Conservation (phyloP, 2,329 filamentous ascomycete species). For the Tympanopsis confertula region DNA sequence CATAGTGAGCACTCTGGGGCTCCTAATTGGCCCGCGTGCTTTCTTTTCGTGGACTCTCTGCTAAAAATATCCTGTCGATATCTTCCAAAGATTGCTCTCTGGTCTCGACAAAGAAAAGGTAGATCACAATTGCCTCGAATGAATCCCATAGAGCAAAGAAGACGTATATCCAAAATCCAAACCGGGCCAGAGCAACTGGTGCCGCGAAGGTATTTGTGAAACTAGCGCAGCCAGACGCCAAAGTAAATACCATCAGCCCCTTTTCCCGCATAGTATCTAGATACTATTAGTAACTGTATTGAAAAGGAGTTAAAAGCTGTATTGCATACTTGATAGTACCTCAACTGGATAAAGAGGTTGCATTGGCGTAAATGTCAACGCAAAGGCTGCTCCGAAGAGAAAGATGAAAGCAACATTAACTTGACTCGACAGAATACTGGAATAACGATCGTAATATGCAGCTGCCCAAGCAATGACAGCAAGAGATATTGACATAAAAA, state of each 20-base stretch:
- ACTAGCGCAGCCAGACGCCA: no score
- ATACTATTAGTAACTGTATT: no score
- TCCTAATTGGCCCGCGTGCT: no score
- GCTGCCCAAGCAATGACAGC: not conserved
- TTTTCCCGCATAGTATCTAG: no score
- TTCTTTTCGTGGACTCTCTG: conserved; percentile 19
- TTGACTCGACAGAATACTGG: conserved; percentile 8
- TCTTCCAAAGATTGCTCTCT: conserved; percentile 19
- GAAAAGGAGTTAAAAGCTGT: no score
- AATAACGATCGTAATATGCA: not conserved
- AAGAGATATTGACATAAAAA: not conserved
- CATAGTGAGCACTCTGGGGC: no score
- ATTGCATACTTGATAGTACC: no score
- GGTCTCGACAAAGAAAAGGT: conserved; percentile 21
- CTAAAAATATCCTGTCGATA: conserved; percentile 20
- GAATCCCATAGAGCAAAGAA: conserved; percentile 23
- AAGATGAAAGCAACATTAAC: conserved; percentile 34
- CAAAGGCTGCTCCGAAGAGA: conserved; percentile 35
- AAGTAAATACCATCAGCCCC: no score
- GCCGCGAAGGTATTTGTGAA: no score
- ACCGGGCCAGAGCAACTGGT: conserved; percentile 16
- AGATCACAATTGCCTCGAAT: conserved; percentile 18
- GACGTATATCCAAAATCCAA: conserved; percentile 22
- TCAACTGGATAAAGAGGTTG: conserved; percentile 34
- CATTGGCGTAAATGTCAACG: conserved; percentile 35